phyloP scores from a whole-genome alignment of 306 rosid species.

The Begonia peltatifolia region DNA sequence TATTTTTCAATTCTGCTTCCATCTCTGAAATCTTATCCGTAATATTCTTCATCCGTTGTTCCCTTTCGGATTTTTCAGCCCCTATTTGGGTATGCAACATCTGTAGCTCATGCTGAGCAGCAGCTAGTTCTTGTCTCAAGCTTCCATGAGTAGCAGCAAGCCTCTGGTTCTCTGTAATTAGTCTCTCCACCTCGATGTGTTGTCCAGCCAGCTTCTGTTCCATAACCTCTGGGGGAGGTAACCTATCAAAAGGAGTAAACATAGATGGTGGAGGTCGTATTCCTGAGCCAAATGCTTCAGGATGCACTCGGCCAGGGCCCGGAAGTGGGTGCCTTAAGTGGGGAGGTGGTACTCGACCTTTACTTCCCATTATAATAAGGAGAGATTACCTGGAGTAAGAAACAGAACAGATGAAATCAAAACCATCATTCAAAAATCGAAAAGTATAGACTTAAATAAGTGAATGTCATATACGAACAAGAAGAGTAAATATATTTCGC shows the following conservation, averaged over 20 bases:
- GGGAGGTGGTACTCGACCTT: conserved; percentile 67
- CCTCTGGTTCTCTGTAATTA: conserved; percentile 69
- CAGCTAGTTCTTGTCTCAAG: conserved; percentile 79
- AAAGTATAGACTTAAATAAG: no score
- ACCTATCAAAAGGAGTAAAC: conserved; percentile 22
- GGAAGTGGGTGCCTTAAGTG: conserved; percentile 51
- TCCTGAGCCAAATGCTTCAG: conserved; percentile 33
- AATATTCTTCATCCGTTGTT: conserved; percentile 47
- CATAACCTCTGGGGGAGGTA: conserved; percentile 74
- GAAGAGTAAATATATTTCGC: no score
- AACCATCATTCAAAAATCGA: no score
- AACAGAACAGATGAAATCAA: no score
- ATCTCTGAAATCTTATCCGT: conserved; percentile 58
- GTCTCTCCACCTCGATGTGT: conserved; percentile 80
- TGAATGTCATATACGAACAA: no score
- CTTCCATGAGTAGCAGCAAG: conserved; percentile 73
- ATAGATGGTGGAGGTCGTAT: conserved; percentile 27
- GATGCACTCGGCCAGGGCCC: conserved; percentile 37
- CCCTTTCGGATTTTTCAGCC: conserved; percentile 60
- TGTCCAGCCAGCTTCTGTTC: conserved; percentile 88
- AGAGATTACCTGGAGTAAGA: no score
- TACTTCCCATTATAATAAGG: conserved; percentile 46
- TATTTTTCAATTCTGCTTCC: conserved; percentile 50
- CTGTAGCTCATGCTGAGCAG: conserved; percentile 80
- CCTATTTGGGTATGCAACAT: conserved; percentile 60